These are phyloP conservation scores for Monosporascus sp. DNA, from an alignment of 2,329 filamentous ascomycete species.

Conservation along the genomic window DNA sequence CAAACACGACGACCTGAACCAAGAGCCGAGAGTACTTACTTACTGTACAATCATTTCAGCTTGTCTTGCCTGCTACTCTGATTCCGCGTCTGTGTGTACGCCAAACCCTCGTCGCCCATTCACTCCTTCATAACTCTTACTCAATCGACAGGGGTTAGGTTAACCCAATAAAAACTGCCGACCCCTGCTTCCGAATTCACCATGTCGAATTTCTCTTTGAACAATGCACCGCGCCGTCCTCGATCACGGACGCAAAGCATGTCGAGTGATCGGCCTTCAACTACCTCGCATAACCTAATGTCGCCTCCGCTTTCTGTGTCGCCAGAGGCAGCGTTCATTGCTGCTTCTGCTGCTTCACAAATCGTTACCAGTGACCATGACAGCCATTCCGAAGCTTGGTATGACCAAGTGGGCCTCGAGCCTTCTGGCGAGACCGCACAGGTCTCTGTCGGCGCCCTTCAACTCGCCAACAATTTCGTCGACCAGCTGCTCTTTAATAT, in stretches of 20 bases:
- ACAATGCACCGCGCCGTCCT: conserved; percentile 8
- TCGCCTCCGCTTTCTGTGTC: conserved; percentile 64
- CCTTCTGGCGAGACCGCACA: conserved; percentile 62
- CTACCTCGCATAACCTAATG: conserved; percentile 51
- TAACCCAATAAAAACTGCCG: background rate
- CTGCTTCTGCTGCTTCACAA: conserved; percentile 79
- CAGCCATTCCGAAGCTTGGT: conserved; percentile 63
- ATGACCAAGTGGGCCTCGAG: conserved; percentile 62
- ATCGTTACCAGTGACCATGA: conserved; percentile 88
- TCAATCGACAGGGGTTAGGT: background rate
- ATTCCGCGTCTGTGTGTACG: too few species aligned
- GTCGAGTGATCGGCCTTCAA: conserved; percentile 65
- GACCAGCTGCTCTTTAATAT: conserved; percentile 92
- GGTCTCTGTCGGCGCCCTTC: conserved; percentile 67
- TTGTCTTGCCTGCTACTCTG: too few species aligned
- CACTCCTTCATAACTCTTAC: too few species aligned
- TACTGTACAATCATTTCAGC: too few species aligned
- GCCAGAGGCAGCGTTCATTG: conserved; percentile 82
- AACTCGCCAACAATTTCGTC: conserved; percentile 83
- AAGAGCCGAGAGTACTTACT: too few species aligned
- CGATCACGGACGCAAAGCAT: conserved; percentile 56
- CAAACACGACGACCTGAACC: too few species aligned
- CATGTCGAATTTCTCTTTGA: conserved; percentile 1
- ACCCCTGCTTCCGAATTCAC: background rate
- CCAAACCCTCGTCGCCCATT: background rate